phyloP scores from a whole-genome alignment of 2,329 filamentous ascomycete genomes.

The Curvularia hawaiiensis region DNA sequence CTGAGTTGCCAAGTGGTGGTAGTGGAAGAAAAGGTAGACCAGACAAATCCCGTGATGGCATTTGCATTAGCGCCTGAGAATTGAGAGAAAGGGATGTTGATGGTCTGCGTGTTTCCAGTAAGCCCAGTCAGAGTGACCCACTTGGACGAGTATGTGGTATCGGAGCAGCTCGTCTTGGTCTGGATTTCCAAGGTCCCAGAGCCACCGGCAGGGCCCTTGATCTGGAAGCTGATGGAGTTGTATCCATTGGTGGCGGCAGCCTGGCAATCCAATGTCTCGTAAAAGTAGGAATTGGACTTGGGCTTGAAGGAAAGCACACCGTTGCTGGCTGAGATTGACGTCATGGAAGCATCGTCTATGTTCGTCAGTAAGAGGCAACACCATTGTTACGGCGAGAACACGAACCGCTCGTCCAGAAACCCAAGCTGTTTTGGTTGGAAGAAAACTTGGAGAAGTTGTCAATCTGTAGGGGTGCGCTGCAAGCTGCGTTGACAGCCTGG shows the following conservation, averaged over 20 bases:
- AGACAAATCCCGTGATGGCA: constrained; percentile 55
- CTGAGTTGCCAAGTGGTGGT: constrained; percentile 55
- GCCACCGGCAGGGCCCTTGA: constrained; percentile 53
- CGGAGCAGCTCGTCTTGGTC: constrained; percentile 53
- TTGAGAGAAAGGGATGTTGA: constrained; percentile 57
- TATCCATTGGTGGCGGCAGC: constrained; percentile 54
- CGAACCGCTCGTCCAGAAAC: constrained; percentile 45
- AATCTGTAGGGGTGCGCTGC: constrained; percentile 44
- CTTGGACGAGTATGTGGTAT: constrained; percentile 50
- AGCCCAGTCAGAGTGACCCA: constrained; percentile 54
- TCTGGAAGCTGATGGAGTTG: constrained; percentile 54
- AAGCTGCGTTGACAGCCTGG: constrained; percentile 39
- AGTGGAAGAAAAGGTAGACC: constrained; percentile 49
- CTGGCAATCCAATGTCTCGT: constrained; percentile 59
- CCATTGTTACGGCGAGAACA: background rate
- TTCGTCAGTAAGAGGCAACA: constrained; percentile 13
- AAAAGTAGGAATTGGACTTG: constrained; percentile 58
- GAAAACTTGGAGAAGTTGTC: constrained; percentile 48
- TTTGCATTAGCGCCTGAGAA: constrained; percentile 58
- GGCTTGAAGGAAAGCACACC: constrained; percentile 59
- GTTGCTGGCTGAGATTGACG: constrained; percentile 48
- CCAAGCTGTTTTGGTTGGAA: constrained; percentile 44
- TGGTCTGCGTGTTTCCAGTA: constrained; percentile 56
- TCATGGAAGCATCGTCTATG: constrained; percentile 58
- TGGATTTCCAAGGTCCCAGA: constrained; percentile 55